phyloP scores from a whole-genome alignment of 2,329 filamentous ascomycete genomes.

The Colletotrichum godetiae region DNA sequence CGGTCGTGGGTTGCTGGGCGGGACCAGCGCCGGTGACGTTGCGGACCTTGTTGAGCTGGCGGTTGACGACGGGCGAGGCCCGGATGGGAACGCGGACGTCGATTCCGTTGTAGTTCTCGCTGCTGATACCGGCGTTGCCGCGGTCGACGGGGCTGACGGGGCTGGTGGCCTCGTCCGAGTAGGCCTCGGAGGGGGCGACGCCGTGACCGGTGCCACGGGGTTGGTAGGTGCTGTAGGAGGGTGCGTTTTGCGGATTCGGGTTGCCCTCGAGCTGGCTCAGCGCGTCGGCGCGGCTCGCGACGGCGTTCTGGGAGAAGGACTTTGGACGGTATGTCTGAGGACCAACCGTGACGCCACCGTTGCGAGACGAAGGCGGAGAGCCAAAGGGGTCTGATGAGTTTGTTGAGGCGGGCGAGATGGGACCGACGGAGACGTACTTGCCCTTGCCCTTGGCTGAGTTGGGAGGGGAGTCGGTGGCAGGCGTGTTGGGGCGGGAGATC shows the following conservation, averaged over 20 bases:
- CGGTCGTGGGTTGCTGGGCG: background rate
- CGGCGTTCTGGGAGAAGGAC: slow-evolving; percentile 8
- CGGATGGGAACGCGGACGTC: slow-evolving; percentile 19
- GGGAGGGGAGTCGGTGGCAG: slow-evolving; percentile 38
- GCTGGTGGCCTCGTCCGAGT: background rate
- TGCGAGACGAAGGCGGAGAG: slow-evolving; percentile 25
- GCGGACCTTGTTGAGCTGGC: slow-evolving; percentile 27
- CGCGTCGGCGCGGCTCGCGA: slow-evolving; percentile 22
- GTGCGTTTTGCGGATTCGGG: background rate
- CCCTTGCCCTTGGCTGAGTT: slow-evolving; percentile 31
- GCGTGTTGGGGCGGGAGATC: slow-evolving; percentile 67
- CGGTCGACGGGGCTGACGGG: slow-evolving; percentile 9
- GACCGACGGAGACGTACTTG: slow-evolving; percentile 29
- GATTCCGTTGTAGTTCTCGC: slow-evolving; percentile 7
- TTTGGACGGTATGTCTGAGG: slow-evolving; percentile 33
- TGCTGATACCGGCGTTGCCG: background rate
- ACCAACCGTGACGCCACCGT: background rate
- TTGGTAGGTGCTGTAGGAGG: slow-evolving; percentile 14
- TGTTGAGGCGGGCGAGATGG: slow-evolving; percentile 25
- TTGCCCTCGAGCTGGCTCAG: slow-evolving; percentile 30
- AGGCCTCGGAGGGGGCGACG: background rate
- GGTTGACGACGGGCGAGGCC: slow-evolving; percentile 24
- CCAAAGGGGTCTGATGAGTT: slow-evolving; percentile 16
- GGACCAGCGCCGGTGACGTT: slow-evolving; percentile 2
- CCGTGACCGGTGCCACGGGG: background rate